Evolutionary conservation across 2,329 filamentous ascomycete species (phyloP).

Genomic region (Colletotrichum liriopes): DNA sequence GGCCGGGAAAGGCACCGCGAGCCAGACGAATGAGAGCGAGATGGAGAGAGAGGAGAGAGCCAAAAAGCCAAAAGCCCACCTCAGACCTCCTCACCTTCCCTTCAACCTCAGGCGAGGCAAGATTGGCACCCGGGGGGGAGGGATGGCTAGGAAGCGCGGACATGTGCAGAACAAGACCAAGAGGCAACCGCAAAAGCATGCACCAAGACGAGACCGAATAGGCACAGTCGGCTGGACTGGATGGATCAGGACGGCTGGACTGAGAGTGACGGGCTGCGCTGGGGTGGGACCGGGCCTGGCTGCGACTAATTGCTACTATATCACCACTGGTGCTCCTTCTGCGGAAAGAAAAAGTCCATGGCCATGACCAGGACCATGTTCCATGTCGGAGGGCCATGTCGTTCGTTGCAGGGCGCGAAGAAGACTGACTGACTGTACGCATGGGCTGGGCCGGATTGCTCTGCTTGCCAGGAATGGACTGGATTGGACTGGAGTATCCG

Average conservation of each 20-base stretch:
- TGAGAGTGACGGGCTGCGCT: not conserved
- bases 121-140: conserved; percentile 1
- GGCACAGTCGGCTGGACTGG: conserved; percentile 19
- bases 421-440: conserved; percentile 2
- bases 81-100: conserved; percentile 18
- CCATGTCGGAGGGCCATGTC: conserved; percentile 17
- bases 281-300: conserved; percentile 7
- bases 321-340: not conserved
- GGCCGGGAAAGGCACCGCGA: conserved; percentile 1
- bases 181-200: conserved; percentile 16
- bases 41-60: not conserved
- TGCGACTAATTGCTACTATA: conserved; percentile 23
- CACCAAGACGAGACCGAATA: conserved; percentile 18
- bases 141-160: conserved; percentile 14
- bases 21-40: not conserved
- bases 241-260: conserved; percentile 2
- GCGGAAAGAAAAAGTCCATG: not conserved
- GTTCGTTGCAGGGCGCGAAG: conserved; percentile 16
- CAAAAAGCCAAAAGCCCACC: conserved; percentile 7
- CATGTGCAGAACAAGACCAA: conserved; percentile 16
- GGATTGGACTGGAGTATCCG: conserved; percentile 12
- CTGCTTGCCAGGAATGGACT: conserved; percentile 1
- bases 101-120: conserved; percentile 19
- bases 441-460: conserved; percentile 12
- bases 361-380: conserved; percentile 22